Evolutionary conservation across 257 asterid species (phyloP), one percentile per base, ranked within the genome.

Genomic region (Phtheirospermum japonicum): DNA sequence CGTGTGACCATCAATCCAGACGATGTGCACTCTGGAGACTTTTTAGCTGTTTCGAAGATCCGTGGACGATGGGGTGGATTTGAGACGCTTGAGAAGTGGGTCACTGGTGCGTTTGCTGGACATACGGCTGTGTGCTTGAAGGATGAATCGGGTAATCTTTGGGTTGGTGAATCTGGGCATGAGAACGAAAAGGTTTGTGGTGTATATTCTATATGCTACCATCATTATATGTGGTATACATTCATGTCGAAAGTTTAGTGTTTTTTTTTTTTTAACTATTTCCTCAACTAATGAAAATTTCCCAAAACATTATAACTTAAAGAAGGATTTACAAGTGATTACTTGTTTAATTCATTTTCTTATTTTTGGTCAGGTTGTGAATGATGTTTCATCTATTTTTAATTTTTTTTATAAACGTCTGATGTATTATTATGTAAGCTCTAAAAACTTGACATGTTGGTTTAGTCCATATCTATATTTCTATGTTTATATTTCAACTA

Each of bases 61-160:
- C 96, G 97, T 69, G 99, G 99, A 64, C 89, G 99, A 42, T 93
- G 99, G 99, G 99, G 99, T 62, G 99, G 99, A 67, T 93, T 93
- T 75, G 99, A 93, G 84, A 93, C 99, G 5, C 90, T 93, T 69
- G 99, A 93, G 80, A 93, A 93, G 84, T 93, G 99, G 99, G 99
- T 93, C 57, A 93, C 97, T 7, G 99, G 99, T 68, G 95, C 99
- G 50, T 93, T 93, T 82, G 99, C 99, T 40, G 99, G 99, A 58
- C 99, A 93, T 65, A 89, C 99, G 10, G 83, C 99, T 7, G 99
- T 93, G 55, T 93, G 97, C 83, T 73, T 93, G 82, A 93, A 93
- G 77, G 99, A 93, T 14, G 95, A 87, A 45, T 58, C 28, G 57
- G 99, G 96, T 19, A 82, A 81, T 50, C 95, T 93, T 55, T 93